Evolutionary conservation across 208 protist genomes (phyloP).

Genomic region (Leptomonas pyrrhocoris): DNA sequence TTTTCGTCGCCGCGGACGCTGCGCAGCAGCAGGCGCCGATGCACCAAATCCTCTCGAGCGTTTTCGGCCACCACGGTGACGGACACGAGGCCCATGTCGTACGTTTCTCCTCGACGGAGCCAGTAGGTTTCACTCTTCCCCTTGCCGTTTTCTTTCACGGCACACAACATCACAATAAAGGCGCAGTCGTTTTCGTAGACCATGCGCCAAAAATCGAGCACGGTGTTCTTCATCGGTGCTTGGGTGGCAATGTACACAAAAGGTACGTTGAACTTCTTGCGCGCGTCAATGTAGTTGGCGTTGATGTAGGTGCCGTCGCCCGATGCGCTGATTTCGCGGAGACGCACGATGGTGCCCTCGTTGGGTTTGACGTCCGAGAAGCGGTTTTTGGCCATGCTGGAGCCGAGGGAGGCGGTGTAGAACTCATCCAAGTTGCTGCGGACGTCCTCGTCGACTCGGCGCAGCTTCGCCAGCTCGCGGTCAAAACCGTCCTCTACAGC

Average conservation of each 20-base stretch:
- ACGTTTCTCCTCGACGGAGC: conserved; percentile 45
- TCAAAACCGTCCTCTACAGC: conserved; percentile 66
- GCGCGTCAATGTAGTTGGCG: conserved; percentile 86
- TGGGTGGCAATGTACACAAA: conserved; percentile 93
- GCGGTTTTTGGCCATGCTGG: conserved; percentile 77
- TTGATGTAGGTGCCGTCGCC: conserved; percentile 85
- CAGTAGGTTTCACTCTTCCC: conserved; percentile 86
- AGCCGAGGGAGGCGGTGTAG: conserved; percentile 63
- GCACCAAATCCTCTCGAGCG: conserved; percentile 49
- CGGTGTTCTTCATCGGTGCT: conserved; percentile 79
- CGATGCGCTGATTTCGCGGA: conserved; percentile 27
- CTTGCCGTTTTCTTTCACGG: conserved; percentile 69
- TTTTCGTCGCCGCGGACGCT: conserved; percentile 57
- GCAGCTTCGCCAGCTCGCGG: conserved; percentile 57
- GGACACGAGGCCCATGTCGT: conserved; percentile 58
- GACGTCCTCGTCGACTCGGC: conserved; percentile 58
- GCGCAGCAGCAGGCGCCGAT: conserved; percentile 52
- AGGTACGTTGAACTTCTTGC: conserved; percentile 59
- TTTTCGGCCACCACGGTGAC: conserved; percentile 54
- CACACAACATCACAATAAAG: conserved; percentile 89
- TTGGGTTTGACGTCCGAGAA: conserved; percentile 76
- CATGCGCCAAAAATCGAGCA: conserved; percentile 92
- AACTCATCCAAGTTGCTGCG: conserved; percentile 77
- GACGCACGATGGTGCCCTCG: conserved; percentile 66
- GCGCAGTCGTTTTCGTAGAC: conserved; percentile 76